Percentiles rank a stretch among this genome's conserved stretches.
Conservation (phyloP, 2,329 filamentous ascomycete species). For the Sclerotinia borealis region DNA sequence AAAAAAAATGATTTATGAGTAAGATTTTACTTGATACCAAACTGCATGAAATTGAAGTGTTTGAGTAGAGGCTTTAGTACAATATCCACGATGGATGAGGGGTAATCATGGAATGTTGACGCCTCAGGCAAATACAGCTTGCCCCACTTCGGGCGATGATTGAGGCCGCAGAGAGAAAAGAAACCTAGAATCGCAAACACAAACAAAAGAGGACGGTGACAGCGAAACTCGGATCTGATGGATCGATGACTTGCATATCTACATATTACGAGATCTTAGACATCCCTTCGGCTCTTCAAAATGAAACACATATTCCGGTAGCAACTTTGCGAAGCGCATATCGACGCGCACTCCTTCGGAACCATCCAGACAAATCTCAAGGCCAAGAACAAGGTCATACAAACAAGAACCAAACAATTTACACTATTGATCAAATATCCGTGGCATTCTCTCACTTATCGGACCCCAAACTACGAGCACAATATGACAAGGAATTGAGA, state of each 20-base stretch:
- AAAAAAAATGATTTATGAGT: background rate
- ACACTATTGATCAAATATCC: slow-evolving; percentile 59
- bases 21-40: no score
- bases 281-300: slow-evolving; percentile 44
- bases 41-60: background rate
- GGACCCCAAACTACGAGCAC: slow-evolving; percentile 40
- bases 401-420: slow-evolving; percentile 26
- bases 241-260: slow-evolving; percentile 30
- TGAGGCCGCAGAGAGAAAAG: background rate
- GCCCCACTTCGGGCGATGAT: background rate
- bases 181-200: background rate
- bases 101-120: background rate
- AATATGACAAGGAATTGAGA: slow-evolving; percentile 49
- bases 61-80: no score
- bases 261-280: slow-evolving; percentile 58
- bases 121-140: background rate
- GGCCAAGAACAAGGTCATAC: slow-evolving; percentile 9
- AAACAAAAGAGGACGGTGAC: slow-evolving; percentile 45
- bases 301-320: slow-evolving; percentile 38
- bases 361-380: slow-evolving; percentile 48
- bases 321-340: slow-evolving; percentile 57
- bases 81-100: background rate
- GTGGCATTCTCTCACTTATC: slow-evolving; percentile 53
- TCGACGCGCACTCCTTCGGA: slow-evolving; percentile 55
- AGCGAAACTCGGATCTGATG: slow-evolving; percentile 58